A percentile compares a stretch with the other conserved stretches of the same genome.
These are phyloP conservation scores for Cytospora piceae DNA, from an alignment of 2,329 filamentous ascomycete species.

Conservation along the genomic window DNA sequence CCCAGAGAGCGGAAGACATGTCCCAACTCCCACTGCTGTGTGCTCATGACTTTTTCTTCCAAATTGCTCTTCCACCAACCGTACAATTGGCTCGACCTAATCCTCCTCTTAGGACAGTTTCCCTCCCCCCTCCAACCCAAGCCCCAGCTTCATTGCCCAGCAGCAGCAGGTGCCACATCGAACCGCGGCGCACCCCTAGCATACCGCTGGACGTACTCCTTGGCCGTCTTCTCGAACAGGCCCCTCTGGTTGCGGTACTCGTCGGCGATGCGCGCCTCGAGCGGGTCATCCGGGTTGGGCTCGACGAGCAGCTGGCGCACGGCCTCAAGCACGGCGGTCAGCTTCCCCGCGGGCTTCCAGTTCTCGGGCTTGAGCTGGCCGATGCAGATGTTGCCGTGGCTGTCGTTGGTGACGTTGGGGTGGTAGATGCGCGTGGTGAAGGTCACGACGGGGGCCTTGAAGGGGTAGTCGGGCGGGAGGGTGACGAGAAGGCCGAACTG, in stretches of 20 bases:
- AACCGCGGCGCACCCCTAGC: conserved; percentile 55
- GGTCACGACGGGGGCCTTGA: conserved; percentile 79
- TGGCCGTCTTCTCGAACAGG: conserved; percentile 75
- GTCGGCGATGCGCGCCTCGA: conserved; percentile 84
- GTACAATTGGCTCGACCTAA: not conserved
- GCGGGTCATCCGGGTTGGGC: conserved; percentile 86
- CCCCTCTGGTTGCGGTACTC: conserved; percentile 72
- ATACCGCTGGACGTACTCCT: conserved; percentile 74
- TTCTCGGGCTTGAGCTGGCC: conserved; percentile 80
- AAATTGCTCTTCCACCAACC: not conserved
- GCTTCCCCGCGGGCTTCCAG: conserved; percentile 88
- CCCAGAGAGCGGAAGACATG: not conserved
- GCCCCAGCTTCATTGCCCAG: conserved; percentile 19
- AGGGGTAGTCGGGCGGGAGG: conserved; percentile 83
- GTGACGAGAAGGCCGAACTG: conserved; percentile 72
- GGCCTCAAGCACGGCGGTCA: conserved; percentile 76
- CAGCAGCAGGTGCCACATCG: conserved; percentile 32
- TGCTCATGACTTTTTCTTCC: not conserved
- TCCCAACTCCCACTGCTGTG: not conserved
- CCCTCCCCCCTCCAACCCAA: not conserved
- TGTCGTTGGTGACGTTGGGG: conserved; percentile 90
- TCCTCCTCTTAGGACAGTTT: not conserved
- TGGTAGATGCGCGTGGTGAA: conserved; percentile 94
- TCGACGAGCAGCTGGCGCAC: conserved; percentile 74
- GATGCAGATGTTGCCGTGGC: conserved; percentile 82